These are phyloP conservation scores for Trebouxia gelatinosa DNA, from an alignment of 163 green algal species.

Conservation along the genomic window DNA sequence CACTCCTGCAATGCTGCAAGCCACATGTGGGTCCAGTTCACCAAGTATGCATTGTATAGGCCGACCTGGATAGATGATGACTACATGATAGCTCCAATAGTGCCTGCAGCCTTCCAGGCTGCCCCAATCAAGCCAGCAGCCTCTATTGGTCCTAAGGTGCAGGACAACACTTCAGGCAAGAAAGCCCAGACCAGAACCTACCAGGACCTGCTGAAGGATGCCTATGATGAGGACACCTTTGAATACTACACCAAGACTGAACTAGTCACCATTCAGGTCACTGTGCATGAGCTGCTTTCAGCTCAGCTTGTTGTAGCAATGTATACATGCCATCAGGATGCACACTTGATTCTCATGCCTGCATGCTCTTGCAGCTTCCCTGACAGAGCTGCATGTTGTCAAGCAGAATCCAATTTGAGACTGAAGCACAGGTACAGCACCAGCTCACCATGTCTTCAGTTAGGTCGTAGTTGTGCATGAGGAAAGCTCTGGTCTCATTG, in stretches of 20 bases:
- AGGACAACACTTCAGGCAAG: constrained; percentile 68
- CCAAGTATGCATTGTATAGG: constrained; percentile 70
- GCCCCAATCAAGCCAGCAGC: constrained; percentile 45
- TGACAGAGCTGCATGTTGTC: too few relatives aligned
- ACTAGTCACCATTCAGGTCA: constrained; percentile 56
- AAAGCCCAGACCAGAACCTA: constrained; percentile 79
- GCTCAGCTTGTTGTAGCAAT: too few relatives aligned
- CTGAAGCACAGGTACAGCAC: too few relatives aligned
- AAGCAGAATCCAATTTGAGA: too few relatives aligned
- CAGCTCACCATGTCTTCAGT: constrained; percentile 49
- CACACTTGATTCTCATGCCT: not conserved
- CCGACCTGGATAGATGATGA: constrained; percentile 82
- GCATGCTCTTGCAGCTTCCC: too few relatives aligned
- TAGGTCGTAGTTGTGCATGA: constrained; percentile 43
- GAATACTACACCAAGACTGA: constrained; percentile 83
- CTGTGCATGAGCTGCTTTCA: too few relatives aligned
- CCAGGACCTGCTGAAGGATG: constrained; percentile 89
- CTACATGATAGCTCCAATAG: constrained; percentile 72
- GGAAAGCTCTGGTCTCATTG: constrained; percentile 46
- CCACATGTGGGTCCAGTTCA: too few relatives aligned
- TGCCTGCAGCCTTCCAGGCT: constrained; percentile 55
- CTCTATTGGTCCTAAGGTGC: constrained; percentile 50
- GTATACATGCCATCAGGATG: too few relatives aligned
- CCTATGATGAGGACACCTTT: constrained; percentile 84
- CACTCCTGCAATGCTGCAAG: too few relatives aligned